Conservation (phyloP, 495 filamentous ascomycete species). For the Hypoxylon trugodes region DNA sequence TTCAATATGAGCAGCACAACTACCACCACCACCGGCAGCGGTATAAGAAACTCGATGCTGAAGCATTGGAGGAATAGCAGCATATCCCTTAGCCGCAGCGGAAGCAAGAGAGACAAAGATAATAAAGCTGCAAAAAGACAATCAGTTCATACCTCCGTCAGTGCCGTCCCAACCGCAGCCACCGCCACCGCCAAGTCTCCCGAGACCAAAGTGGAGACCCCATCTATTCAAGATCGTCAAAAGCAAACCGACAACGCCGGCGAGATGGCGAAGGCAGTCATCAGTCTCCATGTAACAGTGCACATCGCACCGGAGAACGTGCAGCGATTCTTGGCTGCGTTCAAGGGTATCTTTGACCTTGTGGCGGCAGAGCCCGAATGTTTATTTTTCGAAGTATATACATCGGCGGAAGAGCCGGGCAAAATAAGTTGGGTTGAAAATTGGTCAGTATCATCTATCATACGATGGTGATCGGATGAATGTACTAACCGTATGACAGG, state of each 20-base stretch:
- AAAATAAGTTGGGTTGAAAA: constrained; percentile 58
- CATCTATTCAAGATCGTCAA: neutral
- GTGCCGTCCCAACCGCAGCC: neutral
- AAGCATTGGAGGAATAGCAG: constrained; percentile 29
- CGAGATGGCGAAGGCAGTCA: neutral
- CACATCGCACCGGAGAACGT: constrained; percentile 53
- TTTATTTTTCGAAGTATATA: constrained; percentile 60
- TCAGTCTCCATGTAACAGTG: constrained; percentile 54
- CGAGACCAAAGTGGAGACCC: neutral
- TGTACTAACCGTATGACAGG: constrained; percentile 38
- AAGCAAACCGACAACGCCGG: neutral
- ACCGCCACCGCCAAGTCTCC: neutral
- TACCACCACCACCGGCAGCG: constrained; percentile 6
- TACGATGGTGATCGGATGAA: neutral
- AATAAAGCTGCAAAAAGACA: constrained; percentile 12
- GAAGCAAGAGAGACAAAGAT: constrained; percentile 20
- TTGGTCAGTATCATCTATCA: constrained; percentile 39
- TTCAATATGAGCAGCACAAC: constrained; percentile 19
- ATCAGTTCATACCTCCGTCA: constrained; percentile 19
- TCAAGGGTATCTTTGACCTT: constrained; percentile 52
- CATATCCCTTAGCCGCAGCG: constrained; percentile 24
- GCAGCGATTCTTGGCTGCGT: constrained; percentile 50
- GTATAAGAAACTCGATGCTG: constrained; percentile 27
- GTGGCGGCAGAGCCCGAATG: constrained; percentile 57
- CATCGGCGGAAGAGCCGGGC: constrained; percentile 51